Base-by-base conservation (phyloP, 805 yeast genomes). In the Myxozyma nipponensis region DNA sequence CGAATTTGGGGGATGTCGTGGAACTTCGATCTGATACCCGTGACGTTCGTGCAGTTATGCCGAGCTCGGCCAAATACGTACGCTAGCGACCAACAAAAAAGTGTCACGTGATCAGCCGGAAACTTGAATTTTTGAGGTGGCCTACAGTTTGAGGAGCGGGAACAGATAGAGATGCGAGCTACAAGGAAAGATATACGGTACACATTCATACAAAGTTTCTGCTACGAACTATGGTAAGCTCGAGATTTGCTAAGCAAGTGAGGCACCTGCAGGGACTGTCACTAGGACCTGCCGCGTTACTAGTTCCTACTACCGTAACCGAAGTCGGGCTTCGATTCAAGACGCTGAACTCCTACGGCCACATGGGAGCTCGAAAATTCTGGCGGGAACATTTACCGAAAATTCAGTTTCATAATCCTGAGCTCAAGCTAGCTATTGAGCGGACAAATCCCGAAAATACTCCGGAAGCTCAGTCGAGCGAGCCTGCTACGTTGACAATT, bases 351-450 rank as follows among this genome's bases (percentile, higher is more conserved):
- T 42, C 48, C 39, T 30, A 25, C 42, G 58, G 58, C 22, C 58
- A 54, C 39, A 54, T 49, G 55, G 58, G 51, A 18, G 58, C 58
- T 18, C 37, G 58, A 61, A 77, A 77, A 58, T 86, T 89, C 68
- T 86, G 95, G 93, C 79, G 78, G 60, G 70, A 73, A 45, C 77
- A 80, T 68, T 71, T 89, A 50, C 95, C 93, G 23, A 80, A 89
- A 4, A 73, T 89, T 56, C 82, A 80, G 65, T 89, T 85, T 67
- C 90, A 87, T 70, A 89, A 89, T 66, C 90, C 91, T n/a, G 70
- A 72, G 39, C 63, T 85, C 24, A 76, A 79, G 22, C 79, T 87
- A 49, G 73, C 75, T 22, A 83, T 87, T 32, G 70, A 76, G 13
- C 47, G 47, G 19, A 22, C n/a, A 10, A 26, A 38, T 9, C 39